Conservation (phyloP, 2,329 filamentous ascomycete genomes). For the Amauroascus verrucosus region DNA sequence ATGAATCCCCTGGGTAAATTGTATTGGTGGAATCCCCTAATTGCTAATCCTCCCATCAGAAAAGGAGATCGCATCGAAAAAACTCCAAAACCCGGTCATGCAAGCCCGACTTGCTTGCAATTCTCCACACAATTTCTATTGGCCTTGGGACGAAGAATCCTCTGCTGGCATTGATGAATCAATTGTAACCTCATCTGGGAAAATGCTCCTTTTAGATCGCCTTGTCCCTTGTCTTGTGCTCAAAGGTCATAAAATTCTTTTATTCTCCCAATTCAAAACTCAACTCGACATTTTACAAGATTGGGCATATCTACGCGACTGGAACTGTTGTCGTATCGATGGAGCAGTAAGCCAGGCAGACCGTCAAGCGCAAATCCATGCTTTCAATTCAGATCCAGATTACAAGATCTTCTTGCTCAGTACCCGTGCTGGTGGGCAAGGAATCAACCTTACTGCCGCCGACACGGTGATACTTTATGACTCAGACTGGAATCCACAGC, state of each 20-base stretch:
- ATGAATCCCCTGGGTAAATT: conserved; percentile 27
- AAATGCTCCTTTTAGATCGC: conserved; percentile 88
- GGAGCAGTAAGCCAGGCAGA: conserved; percentile 69
- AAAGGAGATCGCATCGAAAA: conserved; percentile 80
- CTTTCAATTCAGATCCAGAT: conserved; percentile 57
- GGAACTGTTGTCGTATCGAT: conserved; percentile 82
- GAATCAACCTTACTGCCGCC: conserved; percentile 97
- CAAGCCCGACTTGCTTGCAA: conserved; percentile 89
- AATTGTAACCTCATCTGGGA: conserved; percentile 78
- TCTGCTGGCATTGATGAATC: conserved; percentile 56
- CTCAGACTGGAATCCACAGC: conserved; percentile 89
- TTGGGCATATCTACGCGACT: conserved; percentile 72
- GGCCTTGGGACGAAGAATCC: conserved; percentile 61
- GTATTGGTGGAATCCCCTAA: background rate
- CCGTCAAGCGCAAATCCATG: conserved; percentile 58
- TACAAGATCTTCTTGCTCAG: conserved; percentile 75
- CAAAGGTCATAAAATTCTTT: conserved; percentile 76
- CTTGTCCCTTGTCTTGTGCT: conserved; percentile 65
- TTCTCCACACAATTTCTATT: conserved; percentile 92
- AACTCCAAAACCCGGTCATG: conserved; percentile 84
- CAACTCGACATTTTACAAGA: conserved; percentile 85
- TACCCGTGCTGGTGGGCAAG: conserved; percentile 89
- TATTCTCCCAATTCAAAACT: conserved; percentile 94
- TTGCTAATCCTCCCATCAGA: conserved; percentile 41
- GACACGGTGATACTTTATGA: conserved; percentile 98